Evolutionary conservation across 2,329 filamentous ascomycete species (phyloP).

Genomic region (Hymenoscyphus albidus): DNA sequence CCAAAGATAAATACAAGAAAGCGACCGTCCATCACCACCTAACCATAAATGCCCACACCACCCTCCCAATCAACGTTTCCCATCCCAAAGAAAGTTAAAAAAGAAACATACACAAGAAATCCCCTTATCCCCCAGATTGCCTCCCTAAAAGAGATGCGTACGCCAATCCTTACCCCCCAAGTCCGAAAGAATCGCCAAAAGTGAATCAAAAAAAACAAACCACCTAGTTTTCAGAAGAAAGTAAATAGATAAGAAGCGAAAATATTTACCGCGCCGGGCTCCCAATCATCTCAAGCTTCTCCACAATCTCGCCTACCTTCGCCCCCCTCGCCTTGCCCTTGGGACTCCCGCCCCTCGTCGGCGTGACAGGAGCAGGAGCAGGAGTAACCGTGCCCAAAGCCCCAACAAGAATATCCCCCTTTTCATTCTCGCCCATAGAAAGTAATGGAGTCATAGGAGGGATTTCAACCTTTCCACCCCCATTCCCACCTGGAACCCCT

Average conservation of each 20-base stretch:
- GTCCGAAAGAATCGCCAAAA: background rate
- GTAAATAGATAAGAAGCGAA: background rate
- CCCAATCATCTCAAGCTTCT: conserved; percentile 26
- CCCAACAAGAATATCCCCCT: background rate
- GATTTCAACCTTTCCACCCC: background rate
- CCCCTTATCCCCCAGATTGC: background rate
- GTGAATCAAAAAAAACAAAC: background rate
- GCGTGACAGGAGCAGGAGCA: too few species aligned
- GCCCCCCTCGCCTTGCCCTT: conserved; percentile 17
- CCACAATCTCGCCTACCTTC: conserved; percentile 28
- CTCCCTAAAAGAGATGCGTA: background rate
- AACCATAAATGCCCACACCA: background rate
- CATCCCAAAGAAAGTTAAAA: background rate
- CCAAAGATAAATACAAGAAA: conserved; percentile 3
- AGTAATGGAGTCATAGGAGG: background rate
- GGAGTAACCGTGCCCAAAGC: background rate
- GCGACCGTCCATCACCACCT: background rate
- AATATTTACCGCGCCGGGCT: conserved; percentile 8
- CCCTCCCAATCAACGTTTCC: background rate
- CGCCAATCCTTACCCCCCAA: background rate
- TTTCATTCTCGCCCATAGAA: background rate
- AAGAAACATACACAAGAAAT: background rate
- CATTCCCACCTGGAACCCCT: too few species aligned
- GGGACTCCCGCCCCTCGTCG: conserved; percentile 3
- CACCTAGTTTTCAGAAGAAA: background rate